A percentile compares a stretch with the other conserved stretches of the same genome.
phyloP scores from a whole-genome alignment of 306 rosid species.

The Sicyos edulis region DNA sequence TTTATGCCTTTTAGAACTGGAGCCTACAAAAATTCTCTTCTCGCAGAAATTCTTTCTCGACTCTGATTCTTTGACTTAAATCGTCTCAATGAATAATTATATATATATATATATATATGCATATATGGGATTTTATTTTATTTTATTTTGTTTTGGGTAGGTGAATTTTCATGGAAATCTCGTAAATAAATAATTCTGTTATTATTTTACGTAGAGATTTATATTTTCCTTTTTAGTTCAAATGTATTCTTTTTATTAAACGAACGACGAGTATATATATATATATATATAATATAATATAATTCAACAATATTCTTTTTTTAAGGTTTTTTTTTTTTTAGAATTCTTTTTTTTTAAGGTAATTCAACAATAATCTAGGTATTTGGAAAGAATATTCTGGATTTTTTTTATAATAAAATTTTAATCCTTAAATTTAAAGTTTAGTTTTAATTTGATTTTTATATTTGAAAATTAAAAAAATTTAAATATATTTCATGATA shows the following conservation, averaged over 20 bases:
- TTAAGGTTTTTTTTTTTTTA: too few species aligned
- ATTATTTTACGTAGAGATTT: background rate
- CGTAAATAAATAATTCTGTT: background rate
- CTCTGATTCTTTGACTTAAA: background rate
- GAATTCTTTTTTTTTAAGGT: too few species aligned
- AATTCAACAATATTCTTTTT: too few species aligned
- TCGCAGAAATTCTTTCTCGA: background rate
- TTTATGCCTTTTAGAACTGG: background rate
- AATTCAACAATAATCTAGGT: too few species aligned
- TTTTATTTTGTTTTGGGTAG: background rate
- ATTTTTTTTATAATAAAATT: too few species aligned
- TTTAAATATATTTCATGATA: too few species aligned
- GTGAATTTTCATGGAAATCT: background rate
- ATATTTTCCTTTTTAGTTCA: background rate
- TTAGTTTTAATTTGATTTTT: too few species aligned
- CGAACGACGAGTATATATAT: too few species aligned
- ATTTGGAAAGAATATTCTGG: too few species aligned
- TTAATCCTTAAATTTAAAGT: too few species aligned
- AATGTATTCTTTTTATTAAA: background rate
- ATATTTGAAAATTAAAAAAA: too few species aligned
- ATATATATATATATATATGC: background rate
- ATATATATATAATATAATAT: too few species aligned
- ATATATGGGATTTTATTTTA: background rate
- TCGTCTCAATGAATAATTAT: background rate
- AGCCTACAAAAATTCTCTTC: background rate